Percentiles rank a stretch among this genome's conserved stretches.
phyloP scores from a whole-genome alignment of 805 yeast species.

The Cyberlindnera lachancei region DNA sequence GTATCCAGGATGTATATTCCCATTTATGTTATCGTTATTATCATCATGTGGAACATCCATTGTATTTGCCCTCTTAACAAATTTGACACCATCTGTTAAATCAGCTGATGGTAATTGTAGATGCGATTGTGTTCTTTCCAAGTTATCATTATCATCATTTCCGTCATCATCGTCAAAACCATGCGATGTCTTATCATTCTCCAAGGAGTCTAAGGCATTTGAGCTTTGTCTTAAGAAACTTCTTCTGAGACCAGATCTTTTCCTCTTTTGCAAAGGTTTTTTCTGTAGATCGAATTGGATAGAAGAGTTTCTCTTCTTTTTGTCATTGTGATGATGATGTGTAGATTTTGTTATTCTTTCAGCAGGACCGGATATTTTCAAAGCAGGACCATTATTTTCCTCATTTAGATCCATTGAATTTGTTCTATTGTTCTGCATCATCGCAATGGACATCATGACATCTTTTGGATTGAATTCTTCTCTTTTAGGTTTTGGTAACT shows the following conservation, averaged over 20 bases:
- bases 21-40: too few relatives aligned
- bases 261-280: constrained; percentile 9
- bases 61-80: constrained; percentile 40
- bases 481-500: constrained; percentile 22
- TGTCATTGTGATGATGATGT: constrained; percentile 15
- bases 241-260: constrained; percentile 14
- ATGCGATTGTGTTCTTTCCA: constrained; percentile 25
- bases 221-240: constrained; percentile 6
- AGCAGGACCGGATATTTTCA: constrained; percentile 71
- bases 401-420: constrained; percentile 27
- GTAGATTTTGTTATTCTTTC: too few relatives aligned
- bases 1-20: too few relatives aligned
- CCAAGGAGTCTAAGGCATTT: background rate
- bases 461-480: constrained; percentile 72
- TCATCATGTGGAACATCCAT: too few relatives aligned
- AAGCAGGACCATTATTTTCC: constrained; percentile 70
- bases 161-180: constrained; percentile 7
- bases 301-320: constrained; percentile 14
- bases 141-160: constrained; percentile 17
- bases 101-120: constrained; percentile 29
- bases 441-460: constrained; percentile 74
- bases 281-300: constrained; percentile 23
- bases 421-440: constrained; percentile 51
- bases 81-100: constrained; percentile 29
- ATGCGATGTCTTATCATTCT: background rate